Conservation (phyloP, 345 rosid genomes). For the Salix caprea region DNA sequence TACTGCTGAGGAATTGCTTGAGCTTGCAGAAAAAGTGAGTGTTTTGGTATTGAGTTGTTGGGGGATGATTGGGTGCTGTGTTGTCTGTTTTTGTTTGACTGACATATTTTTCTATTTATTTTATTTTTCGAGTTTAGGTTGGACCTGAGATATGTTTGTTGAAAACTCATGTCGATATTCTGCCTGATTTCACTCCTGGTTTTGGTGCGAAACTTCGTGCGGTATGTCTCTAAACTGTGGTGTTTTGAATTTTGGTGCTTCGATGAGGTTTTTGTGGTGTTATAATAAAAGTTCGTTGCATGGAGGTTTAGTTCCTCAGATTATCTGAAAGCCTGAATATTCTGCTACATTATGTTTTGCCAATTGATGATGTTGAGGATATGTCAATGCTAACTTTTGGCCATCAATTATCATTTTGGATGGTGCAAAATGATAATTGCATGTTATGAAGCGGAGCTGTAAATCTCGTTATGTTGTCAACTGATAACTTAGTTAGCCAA, state of each 20-base stretch:
- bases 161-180: conserved; percentile 95
- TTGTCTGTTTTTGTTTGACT: neutral
- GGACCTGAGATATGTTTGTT: conserved; percentile 91
- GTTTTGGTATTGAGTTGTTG: neutral
- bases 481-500: neutral
- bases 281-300: neutral
- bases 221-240: conserved; percentile 34
- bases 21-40: conserved; percentile 74
- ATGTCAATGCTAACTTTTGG: no score
- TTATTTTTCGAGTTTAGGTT: conserved; percentile 44
- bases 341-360: neutral
- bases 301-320: neutral
- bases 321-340: neutral
- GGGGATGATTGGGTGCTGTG: neutral
- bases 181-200: conserved; percentile 88
- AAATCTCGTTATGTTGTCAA: neutral
- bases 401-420: neutral
- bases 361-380: neutral
- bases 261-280: neutral
- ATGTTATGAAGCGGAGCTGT: neutral
- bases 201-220: conserved; percentile 82
- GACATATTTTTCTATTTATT: neutral
- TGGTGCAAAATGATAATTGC: neutral
- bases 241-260: neutral
- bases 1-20: conserved; percentile 82